Conservation (phyloP, 139 green algal species). For the Micractinium conductrix region DNA sequence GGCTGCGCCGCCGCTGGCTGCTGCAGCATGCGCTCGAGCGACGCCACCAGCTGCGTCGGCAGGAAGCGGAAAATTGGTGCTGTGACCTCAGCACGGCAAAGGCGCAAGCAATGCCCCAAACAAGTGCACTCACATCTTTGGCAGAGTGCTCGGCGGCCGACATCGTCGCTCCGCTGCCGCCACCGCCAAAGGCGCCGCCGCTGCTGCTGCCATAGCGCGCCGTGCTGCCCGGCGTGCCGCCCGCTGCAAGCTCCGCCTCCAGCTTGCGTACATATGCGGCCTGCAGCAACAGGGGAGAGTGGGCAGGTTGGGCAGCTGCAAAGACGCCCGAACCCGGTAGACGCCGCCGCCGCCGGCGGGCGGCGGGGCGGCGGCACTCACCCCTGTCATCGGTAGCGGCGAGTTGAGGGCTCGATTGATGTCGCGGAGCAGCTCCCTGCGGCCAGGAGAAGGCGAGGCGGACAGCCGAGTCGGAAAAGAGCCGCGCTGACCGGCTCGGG, state of each 20-base stretch:
- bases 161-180: background rate
- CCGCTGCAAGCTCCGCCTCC: background rate
- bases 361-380: background rate
- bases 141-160: background rate
- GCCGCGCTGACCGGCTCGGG: background rate
- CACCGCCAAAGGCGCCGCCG: too few relatives aligned
- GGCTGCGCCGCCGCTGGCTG: background rate
- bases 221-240: background rate
- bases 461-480: background rate
- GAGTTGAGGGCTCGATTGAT: background rate
- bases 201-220: background rate
- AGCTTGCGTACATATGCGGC: background rate
- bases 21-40: conserved; percentile 4
- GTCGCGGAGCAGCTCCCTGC: conserved; percentile 13
- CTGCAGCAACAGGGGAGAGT: background rate
- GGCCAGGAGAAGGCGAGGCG: background rate
- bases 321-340: background rate
- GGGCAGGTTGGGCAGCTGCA: background rate
- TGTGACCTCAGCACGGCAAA: background rate
- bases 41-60: background rate
- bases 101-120: too few relatives aligned
- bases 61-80: background rate
- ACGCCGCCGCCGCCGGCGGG: background rate
- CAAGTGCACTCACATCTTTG: background rate
- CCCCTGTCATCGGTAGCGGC: background rate